phyloP scores from a whole-genome alignment of 495 filamentous ascomycete species.

The Lentithecium fluviatile region DNA sequence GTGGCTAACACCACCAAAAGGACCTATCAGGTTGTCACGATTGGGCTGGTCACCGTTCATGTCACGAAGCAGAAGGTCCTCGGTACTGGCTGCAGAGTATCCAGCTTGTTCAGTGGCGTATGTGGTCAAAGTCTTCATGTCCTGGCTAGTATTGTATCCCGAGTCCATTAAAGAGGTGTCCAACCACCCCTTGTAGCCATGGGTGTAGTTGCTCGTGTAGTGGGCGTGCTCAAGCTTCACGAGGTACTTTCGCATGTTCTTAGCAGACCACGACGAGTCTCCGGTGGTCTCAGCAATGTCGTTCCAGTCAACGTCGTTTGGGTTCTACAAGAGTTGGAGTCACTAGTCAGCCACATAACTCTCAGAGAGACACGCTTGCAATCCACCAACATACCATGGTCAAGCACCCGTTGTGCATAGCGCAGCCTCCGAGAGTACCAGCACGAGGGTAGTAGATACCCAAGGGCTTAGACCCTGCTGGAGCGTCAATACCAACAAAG shows the following conservation, averaged over 20 bases:
- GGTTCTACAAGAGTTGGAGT: constrained; percentile 23
- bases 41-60: constrained; percentile 25
- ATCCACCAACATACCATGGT: constrained; percentile 27
- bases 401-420: constrained; percentile 52
- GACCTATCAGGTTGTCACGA: constrained; percentile 21
- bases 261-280: constrained; percentile 49
- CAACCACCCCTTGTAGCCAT: constrained; percentile 26
- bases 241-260: constrained; percentile 50
- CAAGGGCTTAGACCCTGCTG: constrained; percentile 46
- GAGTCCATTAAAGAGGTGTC: constrained; percentile 26
- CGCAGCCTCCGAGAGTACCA: constrained; percentile 53
- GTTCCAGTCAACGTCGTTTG: constrained; percentile 47
- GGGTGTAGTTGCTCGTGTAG: constrained; percentile 24
- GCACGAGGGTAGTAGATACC: constrained; percentile 53
- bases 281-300: constrained; percentile 51
- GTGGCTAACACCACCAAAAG: constrained; percentile 28
- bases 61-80: constrained; percentile 7
- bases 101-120: constrained; percentile 20
- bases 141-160: constrained; percentile 7
- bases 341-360: neutral
- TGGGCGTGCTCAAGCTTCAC: constrained; percentile 25
- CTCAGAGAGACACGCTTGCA: no score
- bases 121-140: constrained; percentile 2
- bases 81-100: neutral
- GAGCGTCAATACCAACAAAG: constrained; percentile 42